These are phyloP conservation scores for Chaetomium globosum DNA, from an alignment of 2,329 filamentous ascomycete genomes.

Conservation along the genomic window DNA sequence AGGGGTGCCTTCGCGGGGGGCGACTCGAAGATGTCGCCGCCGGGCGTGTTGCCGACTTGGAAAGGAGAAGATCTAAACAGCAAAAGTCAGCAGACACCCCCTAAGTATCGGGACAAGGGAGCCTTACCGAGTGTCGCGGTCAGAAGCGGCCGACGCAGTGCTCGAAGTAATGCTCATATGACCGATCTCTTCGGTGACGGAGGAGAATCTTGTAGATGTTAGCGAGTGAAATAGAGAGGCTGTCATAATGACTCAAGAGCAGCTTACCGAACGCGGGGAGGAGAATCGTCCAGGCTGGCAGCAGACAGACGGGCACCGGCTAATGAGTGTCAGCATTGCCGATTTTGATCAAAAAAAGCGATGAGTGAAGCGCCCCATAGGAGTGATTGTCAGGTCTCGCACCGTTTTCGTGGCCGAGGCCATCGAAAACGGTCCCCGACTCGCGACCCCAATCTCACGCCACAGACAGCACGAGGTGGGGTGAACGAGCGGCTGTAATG, in stretches of 20 bases:
- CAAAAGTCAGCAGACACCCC: slow-evolving; percentile 2
- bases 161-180: slow-evolving; percentile 17
- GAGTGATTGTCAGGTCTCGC: neutral
- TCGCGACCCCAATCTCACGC: neutral
- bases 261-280: slow-evolving; percentile 25
- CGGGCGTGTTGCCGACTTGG: slow-evolving; percentile 28
- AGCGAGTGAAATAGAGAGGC: slow-evolving; percentile 1
- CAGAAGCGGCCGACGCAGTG: slow-evolving; percentile 13
- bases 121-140: slow-evolving; percentile 15
- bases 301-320: slow-evolving; percentile 17
- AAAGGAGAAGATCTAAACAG: slow-evolving; percentile 17
- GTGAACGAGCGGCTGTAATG: neutral
- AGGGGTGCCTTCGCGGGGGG: slow-evolving; percentile 4
- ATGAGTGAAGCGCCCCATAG: neutral
- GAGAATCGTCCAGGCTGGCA: slow-evolving; percentile 16
- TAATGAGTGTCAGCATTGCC: slow-evolving; percentile 9
- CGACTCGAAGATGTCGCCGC: slow-evolving; percentile 28
- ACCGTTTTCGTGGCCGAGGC: neutral
- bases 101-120: neutral
- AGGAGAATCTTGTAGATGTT: slow-evolving; percentile 22
- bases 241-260: too few relatives aligned
- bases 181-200: slow-evolving; percentile 22
- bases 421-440: neutral
- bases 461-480: neutral
- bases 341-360: neutral